phyloP scores from a whole-genome alignment of 805 yeast genomes.

The Ogataea methylovora region DNA sequence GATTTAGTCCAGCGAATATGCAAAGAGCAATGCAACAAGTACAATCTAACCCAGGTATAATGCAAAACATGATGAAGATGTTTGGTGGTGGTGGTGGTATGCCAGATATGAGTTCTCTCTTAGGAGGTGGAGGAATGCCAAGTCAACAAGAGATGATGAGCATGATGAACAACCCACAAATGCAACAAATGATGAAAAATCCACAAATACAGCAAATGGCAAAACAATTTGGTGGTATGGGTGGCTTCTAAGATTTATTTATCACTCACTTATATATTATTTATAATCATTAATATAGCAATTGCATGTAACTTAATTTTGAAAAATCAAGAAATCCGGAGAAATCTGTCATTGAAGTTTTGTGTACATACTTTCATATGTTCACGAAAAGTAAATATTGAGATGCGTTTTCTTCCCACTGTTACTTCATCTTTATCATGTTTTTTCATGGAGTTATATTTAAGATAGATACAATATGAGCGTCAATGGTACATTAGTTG shows the following conservation, averaged over 20 bases:
- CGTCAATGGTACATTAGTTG: no score
- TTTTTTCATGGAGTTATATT: no score
- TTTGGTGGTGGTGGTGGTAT: constrained; percentile 65
- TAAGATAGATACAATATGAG: no score
- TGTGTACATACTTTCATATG: no score
- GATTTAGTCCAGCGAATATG: constrained; percentile 25
- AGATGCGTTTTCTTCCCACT: no score
- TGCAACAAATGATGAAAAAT: constrained; percentile 55
- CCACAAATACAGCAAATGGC: constrained; percentile 73
- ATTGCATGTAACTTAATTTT: no score
- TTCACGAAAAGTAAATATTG: no score
- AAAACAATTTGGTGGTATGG: constrained; percentile 22
- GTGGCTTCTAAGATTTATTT: constrained; percentile 1
- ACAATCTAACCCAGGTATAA: constrained; percentile 68
- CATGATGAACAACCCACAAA: constrained; percentile 26
- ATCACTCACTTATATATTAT: no score
- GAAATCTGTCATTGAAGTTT: no score
- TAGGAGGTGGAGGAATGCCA: constrained; percentile 49
- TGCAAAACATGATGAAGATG: constrained; percentile 66
- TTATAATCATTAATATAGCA: no score
- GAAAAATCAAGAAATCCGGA: no score
- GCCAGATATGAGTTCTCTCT: constrained; percentile 62
- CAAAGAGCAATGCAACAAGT: constrained; percentile 48
- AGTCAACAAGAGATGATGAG: constrained; percentile 38
- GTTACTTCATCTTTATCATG: no score